Base-by-base conservation (phyloP, 2,329 filamentous ascomycete species). In the Coniochaeta hoffmannii region DNA sequence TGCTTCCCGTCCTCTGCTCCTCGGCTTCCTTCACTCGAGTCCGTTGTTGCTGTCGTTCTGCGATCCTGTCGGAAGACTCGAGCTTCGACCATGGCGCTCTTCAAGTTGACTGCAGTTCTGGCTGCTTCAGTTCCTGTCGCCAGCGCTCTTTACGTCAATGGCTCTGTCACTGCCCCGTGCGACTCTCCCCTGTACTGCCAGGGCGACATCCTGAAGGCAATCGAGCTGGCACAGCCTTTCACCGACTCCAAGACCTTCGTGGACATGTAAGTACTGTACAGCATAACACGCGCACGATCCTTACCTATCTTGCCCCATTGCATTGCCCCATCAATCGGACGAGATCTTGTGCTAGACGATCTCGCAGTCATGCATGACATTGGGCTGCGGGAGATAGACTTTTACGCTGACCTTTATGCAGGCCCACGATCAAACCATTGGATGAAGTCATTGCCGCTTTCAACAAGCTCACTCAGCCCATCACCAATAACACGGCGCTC, bases 171-270 rank as follows among this genome's bases (percentile, higher is more conserved):
- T 57, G 81, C 84, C 2, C 84, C 85, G 1, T 88, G 85, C 69
- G 81, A 87, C 65, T 87, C 84, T 9, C 78, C 82, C 15, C 73
- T 88, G 19, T 88, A 88, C 69, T 88, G 85, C 65, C 76, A 83
- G 59, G 85, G 85, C 50, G 80, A 86, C 0, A 75, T 88, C 12
- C 74, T 88, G 2, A 74, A 77, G 57, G 75, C 82, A 59, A 78
- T 88, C 50, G 77, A 88, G 70, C 72, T 87, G 10, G 85, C 85
- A 2, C 73, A 72, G 24, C 84, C 84, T 0, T 88, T 87, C 60
- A 69, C 73, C 14, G 85, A 88, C 69, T 87, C 83, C 57, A 88
- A 88, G 74, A 87, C 83, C 1, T 88, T 87, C 65, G 85, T 88
- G 44, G 85, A 88, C 65, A 82, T 87, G 81, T 83, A 71, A 71